A percentile compares a stretch with the other conserved stretches of the same genome.
These are phyloP conservation scores for Plectosphaerella plurivora DNA, from an alignment of 2,329 filamentous ascomycete genomes.

Conservation along the genomic window DNA sequence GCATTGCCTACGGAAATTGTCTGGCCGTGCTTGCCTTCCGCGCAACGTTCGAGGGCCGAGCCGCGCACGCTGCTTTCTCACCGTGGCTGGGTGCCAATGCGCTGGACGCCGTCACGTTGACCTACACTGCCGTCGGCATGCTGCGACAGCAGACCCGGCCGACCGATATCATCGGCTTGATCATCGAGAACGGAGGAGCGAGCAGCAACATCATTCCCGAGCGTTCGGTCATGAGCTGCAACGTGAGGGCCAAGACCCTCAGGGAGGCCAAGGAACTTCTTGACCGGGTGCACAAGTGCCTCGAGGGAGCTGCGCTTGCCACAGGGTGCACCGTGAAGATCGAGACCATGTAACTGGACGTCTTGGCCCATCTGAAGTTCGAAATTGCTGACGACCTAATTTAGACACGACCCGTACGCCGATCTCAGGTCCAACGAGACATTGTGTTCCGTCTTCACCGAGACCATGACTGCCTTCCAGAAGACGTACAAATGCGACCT, in stretches of 20 bases:
- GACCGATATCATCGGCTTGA: not conserved
- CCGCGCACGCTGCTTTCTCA: conserved; percentile 28
- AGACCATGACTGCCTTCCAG: not conserved
- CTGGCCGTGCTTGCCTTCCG: conserved; percentile 19
- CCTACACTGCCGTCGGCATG: conserved; percentile 29
- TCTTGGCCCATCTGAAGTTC: not conserved
- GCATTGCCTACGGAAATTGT: not conserved
- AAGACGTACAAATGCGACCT: not conserved
- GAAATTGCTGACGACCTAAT: not conserved
- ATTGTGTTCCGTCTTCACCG: not conserved
- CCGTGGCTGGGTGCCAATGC: conserved; percentile 33
- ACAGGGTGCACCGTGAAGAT: not conserved
- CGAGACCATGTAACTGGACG: not conserved
- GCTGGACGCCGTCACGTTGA: conserved; percentile 28
- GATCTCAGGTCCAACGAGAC: not conserved
- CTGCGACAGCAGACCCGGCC: conserved; percentile 32
- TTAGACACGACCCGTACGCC: not conserved
- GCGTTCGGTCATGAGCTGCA: not conserved
- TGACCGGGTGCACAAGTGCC: not conserved
- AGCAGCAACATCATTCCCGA: not conserved
- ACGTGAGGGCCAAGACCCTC: not conserved
- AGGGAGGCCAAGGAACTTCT: not conserved
- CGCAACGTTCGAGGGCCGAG: conserved; percentile 26
- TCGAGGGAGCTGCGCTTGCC: not conserved
- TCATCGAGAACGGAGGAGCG: not conserved